Conservation (phyloP, 345 rosid genomes). For the Citropsis articulata region DNA sequence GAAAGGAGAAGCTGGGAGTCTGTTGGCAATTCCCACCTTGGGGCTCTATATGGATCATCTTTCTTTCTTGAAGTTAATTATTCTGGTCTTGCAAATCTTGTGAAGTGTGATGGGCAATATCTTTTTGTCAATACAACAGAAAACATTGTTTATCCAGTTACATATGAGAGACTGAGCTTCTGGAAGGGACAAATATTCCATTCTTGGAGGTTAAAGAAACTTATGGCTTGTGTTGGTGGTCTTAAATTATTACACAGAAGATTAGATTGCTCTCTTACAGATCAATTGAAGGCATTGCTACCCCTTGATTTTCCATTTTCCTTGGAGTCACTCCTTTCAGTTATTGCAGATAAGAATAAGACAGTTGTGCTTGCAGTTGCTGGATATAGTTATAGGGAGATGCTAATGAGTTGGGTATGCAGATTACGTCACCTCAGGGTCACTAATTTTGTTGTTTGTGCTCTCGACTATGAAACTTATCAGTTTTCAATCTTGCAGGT, state of each 20-base stretch:
- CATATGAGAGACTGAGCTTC: constrained; percentile 21
- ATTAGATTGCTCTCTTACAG: constrained; percentile 30
- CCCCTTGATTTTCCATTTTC: constrained; percentile 51
- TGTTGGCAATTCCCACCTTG: constrained; percentile 67
- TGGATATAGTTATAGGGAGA: constrained; percentile 90
- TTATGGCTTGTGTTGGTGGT: constrained; percentile 41
- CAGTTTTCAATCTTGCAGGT: constrained; percentile 77
- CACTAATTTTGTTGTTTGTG: constrained; percentile 75
- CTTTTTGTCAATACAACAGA: constrained; percentile 37
- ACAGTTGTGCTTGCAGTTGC: constrained; percentile 78
- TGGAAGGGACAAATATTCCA: constrained; percentile 32
- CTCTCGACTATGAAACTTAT: constrained; percentile 84
- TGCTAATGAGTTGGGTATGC: constrained; percentile 98
- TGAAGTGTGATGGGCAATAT: constrained; percentile 52
- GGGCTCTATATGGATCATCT: constrained; percentile 59
- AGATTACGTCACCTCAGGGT: constrained; percentile 68
- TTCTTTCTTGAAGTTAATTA: constrained; percentile 41
- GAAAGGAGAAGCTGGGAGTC: constrained; percentile 68
- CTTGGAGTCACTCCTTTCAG: constrained; percentile 61
- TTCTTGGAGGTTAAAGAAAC: constrained; percentile 38
- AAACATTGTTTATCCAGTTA: constrained; percentile 19
- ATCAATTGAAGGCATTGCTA: constrained; percentile 27
- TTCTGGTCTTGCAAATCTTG: constrained; percentile 45
- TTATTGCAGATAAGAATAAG: constrained; percentile 61
- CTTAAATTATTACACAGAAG: constrained; percentile 29